These are phyloP conservation scores for Calcarisporium arbuscula DNA, from an alignment of 2,329 filamentous ascomycete genomes.

Conservation along the genomic window DNA sequence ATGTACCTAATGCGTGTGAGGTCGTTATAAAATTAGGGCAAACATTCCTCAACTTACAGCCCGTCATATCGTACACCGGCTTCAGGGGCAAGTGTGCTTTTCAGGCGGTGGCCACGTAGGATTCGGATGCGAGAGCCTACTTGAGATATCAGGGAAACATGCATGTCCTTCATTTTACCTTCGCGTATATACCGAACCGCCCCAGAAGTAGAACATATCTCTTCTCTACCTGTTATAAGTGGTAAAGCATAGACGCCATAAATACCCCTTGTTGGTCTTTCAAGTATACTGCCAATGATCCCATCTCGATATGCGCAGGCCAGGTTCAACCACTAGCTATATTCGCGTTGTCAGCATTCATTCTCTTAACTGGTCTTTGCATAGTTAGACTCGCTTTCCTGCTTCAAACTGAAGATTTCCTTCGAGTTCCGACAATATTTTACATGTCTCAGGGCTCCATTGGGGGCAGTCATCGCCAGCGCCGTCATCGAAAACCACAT, in stretches of 20 bases:
- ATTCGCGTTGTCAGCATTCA: neutral
- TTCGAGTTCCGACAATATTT: slow-evolving; percentile 32
- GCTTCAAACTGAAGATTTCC: slow-evolving; percentile 36
- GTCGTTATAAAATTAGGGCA: neutral
- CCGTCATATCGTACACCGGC: slow-evolving; percentile 53
- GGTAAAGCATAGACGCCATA: slow-evolving; percentile 43
- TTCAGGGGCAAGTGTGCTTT: slow-evolving; percentile 43
- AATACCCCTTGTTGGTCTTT: slow-evolving; percentile 38
- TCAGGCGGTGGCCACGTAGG: slow-evolving; percentile 43
- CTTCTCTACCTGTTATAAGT: slow-evolving; percentile 45
- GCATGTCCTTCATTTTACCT: slow-evolving; percentile 38
- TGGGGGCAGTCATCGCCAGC: slow-evolving; percentile 22
- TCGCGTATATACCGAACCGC: slow-evolving; percentile 38
- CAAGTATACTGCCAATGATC: slow-evolving; percentile 38
- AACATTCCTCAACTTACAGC: slow-evolving; percentile 35
- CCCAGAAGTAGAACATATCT: slow-evolving; percentile 22
- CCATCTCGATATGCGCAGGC: slow-evolving; percentile 51
- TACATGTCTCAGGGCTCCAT: slow-evolving; percentile 29
- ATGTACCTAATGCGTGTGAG: slow-evolving; percentile 37
- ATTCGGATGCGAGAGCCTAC: slow-evolving; percentile 45
- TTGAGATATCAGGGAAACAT: slow-evolving; percentile 40
- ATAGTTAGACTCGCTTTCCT: slow-evolving; percentile 38
- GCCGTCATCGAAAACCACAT: slow-evolving; percentile 31
- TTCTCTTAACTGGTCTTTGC: neutral
- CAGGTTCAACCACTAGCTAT: slow-evolving; percentile 53